Evolutionary conservation across 148 eudicot species (phyloP).

Genomic region (Chenopodium formosanum): DNA sequence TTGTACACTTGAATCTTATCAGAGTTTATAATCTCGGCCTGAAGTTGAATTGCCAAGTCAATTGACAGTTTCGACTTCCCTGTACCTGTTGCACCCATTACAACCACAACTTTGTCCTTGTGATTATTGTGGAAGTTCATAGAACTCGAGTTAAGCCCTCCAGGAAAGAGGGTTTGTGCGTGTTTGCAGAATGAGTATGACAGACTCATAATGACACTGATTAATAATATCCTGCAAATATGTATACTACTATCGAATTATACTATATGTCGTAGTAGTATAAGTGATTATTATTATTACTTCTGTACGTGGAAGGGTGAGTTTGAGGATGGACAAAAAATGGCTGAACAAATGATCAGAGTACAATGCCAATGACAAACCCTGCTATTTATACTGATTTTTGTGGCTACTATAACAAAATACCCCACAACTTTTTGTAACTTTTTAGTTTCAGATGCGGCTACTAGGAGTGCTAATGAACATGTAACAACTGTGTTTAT

Average conservation of each 20-base stretch:
- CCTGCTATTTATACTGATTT: conserved; percentile 22
- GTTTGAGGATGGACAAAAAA: conserved; percentile 6
- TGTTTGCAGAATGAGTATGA: conserved; percentile 56
- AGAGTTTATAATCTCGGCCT: conserved; percentile 68
- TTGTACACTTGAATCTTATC: conserved; percentile 85
- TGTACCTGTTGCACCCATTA: conserved; percentile 88
- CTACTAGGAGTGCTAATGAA: conserved; percentile 26
- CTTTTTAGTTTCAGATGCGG: conserved; percentile 23
- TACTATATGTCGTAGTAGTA: conserved; percentile 1
- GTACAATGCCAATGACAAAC: conserved; percentile 8
- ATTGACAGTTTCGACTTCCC: conserved; percentile 85
- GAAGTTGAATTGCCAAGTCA: conserved; percentile 61
- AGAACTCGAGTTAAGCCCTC: conserved; percentile 47
- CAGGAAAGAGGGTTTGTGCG: conserved; percentile 49
- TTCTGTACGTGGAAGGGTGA: conserved; percentile 6
- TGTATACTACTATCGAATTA: background rate
- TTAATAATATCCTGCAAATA: conserved; percentile 18
- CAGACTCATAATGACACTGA: conserved; percentile 45
- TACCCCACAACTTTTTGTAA: conserved; percentile 18
- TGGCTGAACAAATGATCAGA: conserved; percentile 13
- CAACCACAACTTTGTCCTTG: conserved; percentile 75
- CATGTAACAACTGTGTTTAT: conserved; percentile 7
- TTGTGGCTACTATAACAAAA: conserved; percentile 3
- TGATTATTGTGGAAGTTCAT: conserved; percentile 35
- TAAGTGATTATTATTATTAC: background rate